phyloP scores from a whole-genome alignment of 2,329 filamentous ascomycete genomes.

The Xylaria sp. region DNA sequence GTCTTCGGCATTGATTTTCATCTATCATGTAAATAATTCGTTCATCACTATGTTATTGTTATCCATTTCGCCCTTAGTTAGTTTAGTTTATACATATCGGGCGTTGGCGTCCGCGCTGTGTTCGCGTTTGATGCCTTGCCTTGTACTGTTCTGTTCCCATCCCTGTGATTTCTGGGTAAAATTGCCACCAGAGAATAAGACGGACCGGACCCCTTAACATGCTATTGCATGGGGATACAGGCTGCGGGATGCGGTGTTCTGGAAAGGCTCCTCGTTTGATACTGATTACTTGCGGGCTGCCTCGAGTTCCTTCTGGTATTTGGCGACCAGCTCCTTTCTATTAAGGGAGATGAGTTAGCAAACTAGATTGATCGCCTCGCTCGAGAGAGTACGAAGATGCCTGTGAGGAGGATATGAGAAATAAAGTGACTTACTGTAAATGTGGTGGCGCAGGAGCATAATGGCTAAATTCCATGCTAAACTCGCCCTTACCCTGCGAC shows the following conservation, averaged over 20 bases:
- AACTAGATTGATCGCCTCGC: neutral
- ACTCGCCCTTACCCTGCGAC: constrained; percentile 98
- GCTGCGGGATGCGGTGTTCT: too few species aligned
- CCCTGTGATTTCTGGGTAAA: neutral
- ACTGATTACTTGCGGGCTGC: constrained; percentile 46
- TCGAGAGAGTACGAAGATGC: constrained; percentile 19
- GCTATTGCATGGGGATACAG: neutral
- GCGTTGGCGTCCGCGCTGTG: too few species aligned
- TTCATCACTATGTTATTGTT: constrained; percentile 21
- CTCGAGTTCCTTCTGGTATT: constrained; percentile 69
- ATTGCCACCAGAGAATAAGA: neutral
- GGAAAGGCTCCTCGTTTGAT: neutral
- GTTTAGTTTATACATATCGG: neutral
- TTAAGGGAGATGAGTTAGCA: constrained; percentile 44
- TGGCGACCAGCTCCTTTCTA: constrained; percentile 69
- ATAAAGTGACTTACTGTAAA: constrained; percentile 75
- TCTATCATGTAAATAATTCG: constrained; percentile 14
- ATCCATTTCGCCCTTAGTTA: constrained; percentile 20
- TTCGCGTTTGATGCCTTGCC: neutral
- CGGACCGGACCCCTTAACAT: neutral
- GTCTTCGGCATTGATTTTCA: constrained; percentile 4
- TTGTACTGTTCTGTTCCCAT: neutral
- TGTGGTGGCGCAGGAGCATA: constrained; percentile 89
- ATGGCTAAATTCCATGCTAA: constrained; percentile 98
- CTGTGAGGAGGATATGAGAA: neutral